These are phyloP conservation scores for Starmerella roubikii DNA, from an alignment of 805 yeast species.

Conservation along the genomic window DNA sequence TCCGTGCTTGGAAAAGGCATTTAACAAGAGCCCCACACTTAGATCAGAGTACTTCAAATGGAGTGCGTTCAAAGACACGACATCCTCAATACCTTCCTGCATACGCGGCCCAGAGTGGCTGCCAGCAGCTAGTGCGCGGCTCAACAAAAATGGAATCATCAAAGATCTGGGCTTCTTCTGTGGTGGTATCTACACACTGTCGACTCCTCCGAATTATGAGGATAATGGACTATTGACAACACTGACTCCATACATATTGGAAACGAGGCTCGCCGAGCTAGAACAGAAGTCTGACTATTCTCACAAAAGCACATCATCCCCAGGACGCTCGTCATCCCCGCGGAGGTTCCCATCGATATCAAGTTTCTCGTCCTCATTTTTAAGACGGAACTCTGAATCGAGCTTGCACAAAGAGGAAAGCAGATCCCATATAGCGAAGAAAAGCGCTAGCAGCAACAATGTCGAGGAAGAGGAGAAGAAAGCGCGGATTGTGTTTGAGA, in stretches of 20 bases:
- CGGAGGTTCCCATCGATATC: too few species aligned
- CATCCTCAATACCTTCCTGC: constrained; percentile 1
- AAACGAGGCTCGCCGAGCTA: neutral
- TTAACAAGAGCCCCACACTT: constrained; percentile 16
- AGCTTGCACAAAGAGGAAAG: too few species aligned
- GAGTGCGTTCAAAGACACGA: neutral
- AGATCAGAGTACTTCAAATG: constrained; percentile 5
- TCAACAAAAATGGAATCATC: neutral
- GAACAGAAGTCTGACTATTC: too few species aligned
- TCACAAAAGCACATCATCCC: too few species aligned
- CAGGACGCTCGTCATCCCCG: too few species aligned
- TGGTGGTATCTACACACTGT: constrained; percentile 14
- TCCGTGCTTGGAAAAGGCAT: constrained; percentile 14
- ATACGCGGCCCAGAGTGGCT: constrained; percentile 16
- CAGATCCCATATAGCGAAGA: too few species aligned
- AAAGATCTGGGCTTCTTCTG: constrained; percentile 9
- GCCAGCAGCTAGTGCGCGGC: constrained; percentile 7
- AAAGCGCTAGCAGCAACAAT: too few species aligned
- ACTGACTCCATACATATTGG: constrained; percentile 8
- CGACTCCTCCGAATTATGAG: constrained; percentile 2
- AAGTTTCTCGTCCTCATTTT: too few species aligned
- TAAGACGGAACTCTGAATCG: too few species aligned
- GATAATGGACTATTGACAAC: constrained; percentile 13
- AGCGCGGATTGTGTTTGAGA: constrained; percentile 1
- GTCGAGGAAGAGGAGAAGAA: neutral